phyloP scores from a whole-genome alignment of 139 green algal species.

The Micractinium sp. region DNA sequence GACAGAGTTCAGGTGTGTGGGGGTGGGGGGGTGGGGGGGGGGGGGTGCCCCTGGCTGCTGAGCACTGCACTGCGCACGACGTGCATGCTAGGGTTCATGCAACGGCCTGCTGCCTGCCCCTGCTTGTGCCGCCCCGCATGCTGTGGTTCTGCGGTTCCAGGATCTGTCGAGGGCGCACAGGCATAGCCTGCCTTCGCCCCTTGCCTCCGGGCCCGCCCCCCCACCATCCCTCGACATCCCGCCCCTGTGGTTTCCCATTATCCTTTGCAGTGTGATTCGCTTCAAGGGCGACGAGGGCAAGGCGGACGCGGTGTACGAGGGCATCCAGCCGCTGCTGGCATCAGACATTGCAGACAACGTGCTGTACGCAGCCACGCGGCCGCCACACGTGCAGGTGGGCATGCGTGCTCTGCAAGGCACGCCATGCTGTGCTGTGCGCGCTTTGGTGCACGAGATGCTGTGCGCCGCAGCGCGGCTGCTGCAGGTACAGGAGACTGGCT shows the following conservation, averaged over 20 bases:
- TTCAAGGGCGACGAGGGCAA: conserved; percentile 66
- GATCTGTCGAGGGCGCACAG: no score
- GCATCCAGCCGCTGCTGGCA: conserved; percentile 70
- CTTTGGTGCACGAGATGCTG: no score
- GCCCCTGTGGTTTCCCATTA: neutral
- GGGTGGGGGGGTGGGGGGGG: no score
- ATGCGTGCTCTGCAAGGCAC: no score
- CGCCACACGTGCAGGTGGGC: conserved; percentile 51
- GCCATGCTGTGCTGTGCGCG: no score
- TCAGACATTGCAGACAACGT: conserved; percentile 89
- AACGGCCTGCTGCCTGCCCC: no score
- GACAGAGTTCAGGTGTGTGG: conserved; percentile 19
- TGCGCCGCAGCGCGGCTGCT: no score
- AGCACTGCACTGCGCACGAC: no score
- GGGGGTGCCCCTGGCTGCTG: no score
- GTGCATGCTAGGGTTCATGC: neutral
- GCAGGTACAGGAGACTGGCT: no score
- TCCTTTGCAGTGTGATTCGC: conserved; percentile 50
- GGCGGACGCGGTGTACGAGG: conserved; percentile 78
- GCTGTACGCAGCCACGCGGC: conserved; percentile 76
- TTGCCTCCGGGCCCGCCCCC: neutral
- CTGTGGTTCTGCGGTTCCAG: neutral
- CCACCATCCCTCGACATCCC: neutral
- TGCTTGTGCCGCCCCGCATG: no score
- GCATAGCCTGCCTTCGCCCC: no score